These are phyloP conservation scores for Herpotrichia juniperi DNA, from an alignment of 2,329 filamentous ascomycete genomes.

Conservation along the genomic window DNA sequence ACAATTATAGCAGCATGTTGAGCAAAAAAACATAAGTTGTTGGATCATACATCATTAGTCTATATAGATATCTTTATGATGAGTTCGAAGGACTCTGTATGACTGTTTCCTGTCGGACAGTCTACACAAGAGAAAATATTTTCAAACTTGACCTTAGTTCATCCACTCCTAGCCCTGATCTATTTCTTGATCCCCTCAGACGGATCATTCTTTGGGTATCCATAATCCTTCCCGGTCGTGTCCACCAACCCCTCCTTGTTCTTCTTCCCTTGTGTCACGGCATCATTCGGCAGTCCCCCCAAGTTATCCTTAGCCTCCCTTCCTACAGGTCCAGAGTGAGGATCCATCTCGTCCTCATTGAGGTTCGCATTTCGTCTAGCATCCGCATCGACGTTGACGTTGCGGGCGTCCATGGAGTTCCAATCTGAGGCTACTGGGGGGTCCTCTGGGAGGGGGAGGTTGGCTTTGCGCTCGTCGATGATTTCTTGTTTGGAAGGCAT, in stretches of 20 bases:
- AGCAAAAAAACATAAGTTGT: no score
- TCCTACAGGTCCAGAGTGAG: conserved; percentile 58
- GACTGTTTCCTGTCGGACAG: no score
- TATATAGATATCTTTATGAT: no score
- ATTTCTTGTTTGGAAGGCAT: conserved; percentile 51
- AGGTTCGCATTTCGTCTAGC: conserved; percentile 54
- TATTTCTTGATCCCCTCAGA: conserved; percentile 31
- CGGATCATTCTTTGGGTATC: conserved; percentile 50
- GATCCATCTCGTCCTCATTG: conserved; percentile 53
- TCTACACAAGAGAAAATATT: no score
- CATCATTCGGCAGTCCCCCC: conserved; percentile 64
- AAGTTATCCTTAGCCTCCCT: conserved; percentile 67
- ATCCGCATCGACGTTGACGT: conserved; percentile 73
- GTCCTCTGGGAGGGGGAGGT: conserved; percentile 80
- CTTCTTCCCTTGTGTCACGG: conserved; percentile 56
- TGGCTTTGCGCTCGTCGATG: conserved; percentile 71
- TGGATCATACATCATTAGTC: no score
- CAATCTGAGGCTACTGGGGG: conserved; percentile 79
- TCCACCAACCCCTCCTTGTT: conserved; percentile 47
- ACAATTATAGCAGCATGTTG: no score
- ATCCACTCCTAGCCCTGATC: no score
- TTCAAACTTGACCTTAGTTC: no score
- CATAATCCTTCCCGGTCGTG: conserved; percentile 51
- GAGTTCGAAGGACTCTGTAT: no score
- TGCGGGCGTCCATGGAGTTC: conserved; percentile 72